Conservation (phyloP, 805 yeast genomes). For the Saccharomycopsis sp. region DNA sequence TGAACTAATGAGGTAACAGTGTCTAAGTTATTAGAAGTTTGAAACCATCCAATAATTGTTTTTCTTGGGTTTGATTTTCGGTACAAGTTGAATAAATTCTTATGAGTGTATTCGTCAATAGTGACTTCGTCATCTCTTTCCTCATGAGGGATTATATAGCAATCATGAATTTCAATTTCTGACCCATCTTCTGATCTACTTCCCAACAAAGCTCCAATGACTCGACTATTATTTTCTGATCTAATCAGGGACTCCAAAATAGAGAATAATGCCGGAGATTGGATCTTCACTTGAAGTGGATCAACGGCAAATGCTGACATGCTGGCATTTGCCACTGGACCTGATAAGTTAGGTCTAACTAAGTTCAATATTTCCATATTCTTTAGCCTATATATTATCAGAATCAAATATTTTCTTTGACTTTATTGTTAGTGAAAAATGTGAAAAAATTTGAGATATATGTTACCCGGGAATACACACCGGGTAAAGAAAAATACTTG, state of each 20-base stretch:
- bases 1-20: slow-evolving; percentile 71
- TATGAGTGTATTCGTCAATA: slow-evolving; percentile 71
- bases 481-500: too few relatives aligned
- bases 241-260: slow-evolving; percentile 65
- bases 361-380: slow-evolving; percentile 22
- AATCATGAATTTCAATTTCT: slow-evolving; percentile 63
- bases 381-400: neutral
- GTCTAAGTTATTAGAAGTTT: slow-evolving; percentile 53
- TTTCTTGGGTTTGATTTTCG: slow-evolving; percentile 75
- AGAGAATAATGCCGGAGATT: slow-evolving; percentile 67
- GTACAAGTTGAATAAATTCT: slow-evolving; percentile 60
- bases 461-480: slow-evolving; percentile 1
- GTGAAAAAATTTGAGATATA: neutral
- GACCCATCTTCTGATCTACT: slow-evolving; percentile 77
- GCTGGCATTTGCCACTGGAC: slow-evolving; percentile 29
- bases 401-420: neutral
- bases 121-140: slow-evolving; percentile 71
- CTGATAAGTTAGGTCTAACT: slow-evolving; percentile 40
- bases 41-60: slow-evolving; percentile 81
- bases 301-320: slow-evolving; percentile 27
- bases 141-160: slow-evolving; percentile 74
- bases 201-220: slow-evolving; percentile 80
- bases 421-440: neutral
- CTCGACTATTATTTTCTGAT: slow-evolving; percentile 50
- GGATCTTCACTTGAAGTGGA: slow-evolving; percentile 50